phyloP scores from a whole-genome alignment of 2,329 filamentous ascomycete genomes.

The Anthostomella pinea region DNA sequence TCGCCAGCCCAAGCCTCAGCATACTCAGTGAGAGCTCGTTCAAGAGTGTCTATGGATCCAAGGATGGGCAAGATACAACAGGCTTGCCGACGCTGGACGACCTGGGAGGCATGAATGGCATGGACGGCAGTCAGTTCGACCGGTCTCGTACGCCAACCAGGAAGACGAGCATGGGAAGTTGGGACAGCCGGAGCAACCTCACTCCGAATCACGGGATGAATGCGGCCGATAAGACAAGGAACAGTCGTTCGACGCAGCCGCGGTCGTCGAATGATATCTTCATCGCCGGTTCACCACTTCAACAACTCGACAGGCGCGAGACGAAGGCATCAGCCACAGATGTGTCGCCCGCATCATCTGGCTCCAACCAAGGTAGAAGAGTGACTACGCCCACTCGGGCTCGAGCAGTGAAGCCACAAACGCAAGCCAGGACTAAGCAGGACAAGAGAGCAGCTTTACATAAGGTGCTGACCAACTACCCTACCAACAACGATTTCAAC shows the following conservation, averaged over 20 bases:
- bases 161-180: conserved; percentile 15
- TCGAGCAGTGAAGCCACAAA: conserved; percentile 9
- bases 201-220: conserved; percentile 25
- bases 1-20: conserved; percentile 60
- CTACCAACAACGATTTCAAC: too few relatives aligned
- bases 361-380: conserved; percentile 19
- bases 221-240: conserved; percentile 32
- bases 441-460: conserved; percentile 49
- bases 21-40: conserved; percentile 68
- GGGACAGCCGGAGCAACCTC: conserved; percentile 15
- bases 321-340: conserved; percentile 26
- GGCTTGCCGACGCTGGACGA: conserved; percentile 16
- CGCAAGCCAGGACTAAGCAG: conserved; percentile 35
- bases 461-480: conserved; percentile 43
- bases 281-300: conserved; percentile 46
- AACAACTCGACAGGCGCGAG: conserved; percentile 47
- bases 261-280: conserved; percentile 47
- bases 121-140: conserved; percentile 23
- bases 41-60: conserved; percentile 57
- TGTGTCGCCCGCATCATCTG: conserved; percentile 30
- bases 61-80: conserved; percentile 16
- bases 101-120: conserved; percentile 13
- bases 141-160: conserved; percentile 20
- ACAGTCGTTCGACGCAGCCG: conserved; percentile 35
- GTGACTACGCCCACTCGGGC: conserved; percentile 16